Conservation (phyloP, 495 filamentous ascomycete species). For the Lentithecium fluviatile region DNA sequence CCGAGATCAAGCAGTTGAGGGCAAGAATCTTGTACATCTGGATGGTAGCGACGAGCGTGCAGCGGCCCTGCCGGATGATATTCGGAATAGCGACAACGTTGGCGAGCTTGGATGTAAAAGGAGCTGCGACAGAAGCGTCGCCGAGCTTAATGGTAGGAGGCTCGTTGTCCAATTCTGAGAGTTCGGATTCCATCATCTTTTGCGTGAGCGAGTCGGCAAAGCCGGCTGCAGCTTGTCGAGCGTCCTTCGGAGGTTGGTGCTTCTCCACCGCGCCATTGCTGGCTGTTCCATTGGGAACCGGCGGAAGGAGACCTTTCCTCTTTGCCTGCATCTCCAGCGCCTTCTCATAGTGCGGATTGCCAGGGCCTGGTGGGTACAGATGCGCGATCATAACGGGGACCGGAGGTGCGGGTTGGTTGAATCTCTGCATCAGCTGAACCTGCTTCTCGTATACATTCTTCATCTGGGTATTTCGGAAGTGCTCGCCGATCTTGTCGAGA, state of each 20-base stretch:
- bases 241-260: conserved; percentile 42
- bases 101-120: conserved; percentile 95
- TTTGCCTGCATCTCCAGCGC: conserved; percentile 79
- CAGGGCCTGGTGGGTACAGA: conserved; percentile 85
- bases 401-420: conserved; percentile 87
- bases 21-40: conserved; percentile 99
- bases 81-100: conserved; percentile 98
- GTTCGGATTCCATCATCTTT: conserved; percentile 85
- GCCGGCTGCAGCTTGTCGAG: conserved; percentile 67
- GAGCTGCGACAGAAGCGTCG: conserved; percentile 94
- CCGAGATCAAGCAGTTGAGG: conserved; percentile 96
- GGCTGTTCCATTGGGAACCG: conserved; percentile 43
- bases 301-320: conserved; percentile 61
- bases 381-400: conserved; percentile 90
- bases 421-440: conserved; percentile 79
- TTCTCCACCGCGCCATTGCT: conserved; percentile 30
- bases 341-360: conserved; percentile 93
- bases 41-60: conserved; percentile 95
- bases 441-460: conserved; percentile 99
- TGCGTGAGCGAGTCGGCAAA: conserved; percentile 84
- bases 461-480: conserved; percentile 91
- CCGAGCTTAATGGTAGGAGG: conserved; percentile 96
- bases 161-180: conserved; percentile 71
- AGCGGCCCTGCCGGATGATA: conserved; percentile 95
- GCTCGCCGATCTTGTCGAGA: conserved; percentile 84